phyloP scores from a whole-genome alignment of 2,329 filamentous ascomycete species.

The Thermoascus crustaceus region DNA sequence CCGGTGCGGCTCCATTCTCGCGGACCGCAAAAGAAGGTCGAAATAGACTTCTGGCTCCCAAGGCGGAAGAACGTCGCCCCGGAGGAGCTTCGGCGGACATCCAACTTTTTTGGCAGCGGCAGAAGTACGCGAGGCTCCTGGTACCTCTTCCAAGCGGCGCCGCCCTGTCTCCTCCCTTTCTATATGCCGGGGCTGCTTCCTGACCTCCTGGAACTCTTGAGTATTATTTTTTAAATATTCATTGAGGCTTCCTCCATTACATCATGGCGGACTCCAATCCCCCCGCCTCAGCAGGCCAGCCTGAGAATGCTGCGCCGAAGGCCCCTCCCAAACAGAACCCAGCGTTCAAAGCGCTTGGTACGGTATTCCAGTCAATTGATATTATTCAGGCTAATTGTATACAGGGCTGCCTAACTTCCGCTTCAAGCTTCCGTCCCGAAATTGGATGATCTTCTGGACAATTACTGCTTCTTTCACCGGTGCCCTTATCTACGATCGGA shows the following conservation, averaged over 20 bases:
- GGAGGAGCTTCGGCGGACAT: constrained; percentile 6
- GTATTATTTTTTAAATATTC: too few relatives aligned
- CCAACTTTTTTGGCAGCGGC: neutral
- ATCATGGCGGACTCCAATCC: constrained; percentile 32
- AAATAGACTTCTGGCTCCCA: neutral
- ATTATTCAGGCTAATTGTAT: constrained; percentile 9
- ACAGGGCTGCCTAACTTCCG: constrained; percentile 75
- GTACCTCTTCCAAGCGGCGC: neutral
- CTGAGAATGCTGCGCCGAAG: constrained; percentile 19
- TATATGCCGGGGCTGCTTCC: too few relatives aligned
- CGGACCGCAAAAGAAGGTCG: too few relatives aligned
- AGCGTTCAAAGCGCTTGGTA: constrained; percentile 17
- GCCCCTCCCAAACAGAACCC: constrained; percentile 14
- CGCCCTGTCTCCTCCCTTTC: neutral
- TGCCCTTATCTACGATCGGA: constrained; percentile 83
- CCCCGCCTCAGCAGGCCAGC: constrained; percentile 27
- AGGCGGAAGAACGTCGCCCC: constrained; percentile 6
- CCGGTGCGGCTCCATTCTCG: too few relatives aligned
- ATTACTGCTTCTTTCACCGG: constrained; percentile 69
- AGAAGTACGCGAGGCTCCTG: neutral
- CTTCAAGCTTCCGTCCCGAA: constrained; percentile 80
- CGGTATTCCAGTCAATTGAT: constrained; percentile 5
- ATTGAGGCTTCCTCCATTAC: too few relatives aligned
- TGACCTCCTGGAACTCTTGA: too few relatives aligned
- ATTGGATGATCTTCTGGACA: constrained; percentile 93